A percentile compares a stretch with the other conserved stretches of the same genome.
Conservation (phyloP, 148 eudicot genomes). For the Nepenthes gracilis region DNA sequence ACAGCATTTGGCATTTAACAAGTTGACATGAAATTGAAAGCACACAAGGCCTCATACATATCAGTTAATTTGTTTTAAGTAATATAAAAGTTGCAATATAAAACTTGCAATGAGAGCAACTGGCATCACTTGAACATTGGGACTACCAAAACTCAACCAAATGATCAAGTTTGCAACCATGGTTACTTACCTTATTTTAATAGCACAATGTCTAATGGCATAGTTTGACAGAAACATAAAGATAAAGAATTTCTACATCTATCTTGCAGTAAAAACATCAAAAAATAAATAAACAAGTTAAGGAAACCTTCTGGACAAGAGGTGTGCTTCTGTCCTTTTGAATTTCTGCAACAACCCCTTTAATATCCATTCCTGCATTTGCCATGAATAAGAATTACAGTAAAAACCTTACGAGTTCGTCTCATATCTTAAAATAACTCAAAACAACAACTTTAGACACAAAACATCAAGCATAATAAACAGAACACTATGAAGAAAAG, state of each 20-base stretch:
- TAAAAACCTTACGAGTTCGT: conserved; percentile 18
- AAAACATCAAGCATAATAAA: conserved; percentile 2
- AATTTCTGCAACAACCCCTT: conserved; percentile 88
- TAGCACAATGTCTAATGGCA: no score
- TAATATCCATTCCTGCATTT: conserved; percentile 98
- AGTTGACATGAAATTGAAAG: conserved; percentile 2
- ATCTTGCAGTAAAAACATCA: conserved; percentile 3
- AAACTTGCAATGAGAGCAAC: no score
- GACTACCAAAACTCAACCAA: no score
- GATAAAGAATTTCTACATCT: no score
- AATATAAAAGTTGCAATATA: no score
- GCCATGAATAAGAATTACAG: conserved; percentile 3
- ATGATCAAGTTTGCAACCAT: no score
- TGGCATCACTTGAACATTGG: no score
- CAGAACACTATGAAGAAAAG: background rate
- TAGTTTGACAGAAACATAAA: no score
- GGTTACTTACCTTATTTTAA: no score
- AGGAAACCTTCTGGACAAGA: conserved; percentile 80
- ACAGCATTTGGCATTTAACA: conserved; percentile 1
- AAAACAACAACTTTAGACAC: background rate
- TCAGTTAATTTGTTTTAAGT: conserved; percentile 37
- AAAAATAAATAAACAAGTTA: no score
- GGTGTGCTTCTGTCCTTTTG: conserved; percentile 78
- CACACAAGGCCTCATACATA: conserved; percentile 58
- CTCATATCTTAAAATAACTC: background rate